These are phyloP conservation scores for Pseudoperonospora humuli DNA, from an alignment of 352 stramenopile species.

Conservation along the genomic window DNA sequence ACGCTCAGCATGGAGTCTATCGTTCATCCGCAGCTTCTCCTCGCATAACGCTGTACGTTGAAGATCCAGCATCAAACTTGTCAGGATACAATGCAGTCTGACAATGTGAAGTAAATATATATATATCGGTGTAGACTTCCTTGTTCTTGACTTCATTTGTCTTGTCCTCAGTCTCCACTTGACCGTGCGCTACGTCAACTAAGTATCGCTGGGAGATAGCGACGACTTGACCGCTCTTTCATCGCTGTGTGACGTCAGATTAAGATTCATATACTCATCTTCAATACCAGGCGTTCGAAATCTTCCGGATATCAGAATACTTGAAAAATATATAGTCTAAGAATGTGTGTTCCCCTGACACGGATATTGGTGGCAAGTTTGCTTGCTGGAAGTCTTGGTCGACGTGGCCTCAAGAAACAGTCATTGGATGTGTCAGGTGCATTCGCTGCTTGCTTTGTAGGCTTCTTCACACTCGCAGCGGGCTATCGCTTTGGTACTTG, in stretches of 20 bases:
- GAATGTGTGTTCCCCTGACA: conserved; percentile 13
- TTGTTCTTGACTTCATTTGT: too few species aligned
- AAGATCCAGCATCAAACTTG: conserved; percentile 13
- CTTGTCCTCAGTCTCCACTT: too few species aligned
- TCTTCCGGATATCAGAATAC: too few species aligned
- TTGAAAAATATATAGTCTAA: background rate
- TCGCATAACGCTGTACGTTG: conserved; percentile 24
- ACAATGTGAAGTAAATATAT: too few species aligned
- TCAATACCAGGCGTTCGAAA: too few species aligned
- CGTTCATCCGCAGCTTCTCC: conserved; percentile 18
- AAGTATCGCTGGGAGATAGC: too few species aligned
- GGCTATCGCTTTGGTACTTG: conserved; percentile 60
- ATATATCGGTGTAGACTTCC: too few species aligned
- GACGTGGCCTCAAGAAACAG: conserved; percentile 56
- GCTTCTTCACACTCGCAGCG: conserved; percentile 49
- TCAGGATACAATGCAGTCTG: conserved; percentile 16
- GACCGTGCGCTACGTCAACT: too few species aligned
- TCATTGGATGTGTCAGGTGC: conserved; percentile 57
- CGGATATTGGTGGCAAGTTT: conserved; percentile 37
- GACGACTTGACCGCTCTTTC: too few species aligned
- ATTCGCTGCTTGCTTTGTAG: conserved; percentile 52
- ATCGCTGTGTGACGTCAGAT: too few species aligned
- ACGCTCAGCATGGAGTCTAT: conserved; percentile 4
- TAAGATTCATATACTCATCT: too few species aligned
- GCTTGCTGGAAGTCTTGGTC: conserved; percentile 31